Evolutionary conservation across 1,284 basidiomycete species (phyloP), one percentile per base, ranked within the genome.

Genomic region (Pseudozyma thailandica): DNA sequence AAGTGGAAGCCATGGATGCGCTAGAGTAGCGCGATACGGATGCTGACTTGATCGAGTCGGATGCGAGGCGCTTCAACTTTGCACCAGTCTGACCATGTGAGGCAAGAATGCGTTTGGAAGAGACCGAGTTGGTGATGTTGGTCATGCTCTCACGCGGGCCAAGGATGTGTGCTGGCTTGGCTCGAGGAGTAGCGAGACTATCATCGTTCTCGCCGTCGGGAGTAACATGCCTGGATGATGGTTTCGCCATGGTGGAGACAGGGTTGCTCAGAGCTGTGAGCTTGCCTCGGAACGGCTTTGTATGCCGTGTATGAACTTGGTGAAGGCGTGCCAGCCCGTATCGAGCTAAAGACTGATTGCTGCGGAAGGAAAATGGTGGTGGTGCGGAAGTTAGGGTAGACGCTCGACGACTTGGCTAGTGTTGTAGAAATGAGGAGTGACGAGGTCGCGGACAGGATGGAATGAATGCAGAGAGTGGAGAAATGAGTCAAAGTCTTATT

Each of bases 111-210:
- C 60, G 59, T 21, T 71, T 64, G 23, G 68, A 59, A 15, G 52
- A 30, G 21, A 52, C 25, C 18, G 68, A 64, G 46, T 71, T 71
- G 21, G 68, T 65, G 49, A 71, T 71, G 57, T 61, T 71, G 41
- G 41, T 45, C 68, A 71, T 60, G 57, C 61, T 65, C 12, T 37
- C 53, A 10, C 68, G 53, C 7, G 58, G 39, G 12, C 50, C 20
- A n/a, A 61, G 7, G 21, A 52, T 35, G 3, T 52, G 56, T 5
- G 45, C 28, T 3, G 58, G 16, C 25, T 57, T 68, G 18, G 64
- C 49, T 23, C 43, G 43, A 25, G 53, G 64, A 18, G 64, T 68
- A n/a, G 64, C 57, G 27, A 68, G 48, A 21, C 33, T 43, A 15
- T 41, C 39, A 28, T 68, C 64, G 50, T 68, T 68, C 42, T 68